These are phyloP conservation scores for Aspergillus affinis DNA, from an alignment of 495 filamentous ascomycete species.

Conservation along the genomic window DNA sequence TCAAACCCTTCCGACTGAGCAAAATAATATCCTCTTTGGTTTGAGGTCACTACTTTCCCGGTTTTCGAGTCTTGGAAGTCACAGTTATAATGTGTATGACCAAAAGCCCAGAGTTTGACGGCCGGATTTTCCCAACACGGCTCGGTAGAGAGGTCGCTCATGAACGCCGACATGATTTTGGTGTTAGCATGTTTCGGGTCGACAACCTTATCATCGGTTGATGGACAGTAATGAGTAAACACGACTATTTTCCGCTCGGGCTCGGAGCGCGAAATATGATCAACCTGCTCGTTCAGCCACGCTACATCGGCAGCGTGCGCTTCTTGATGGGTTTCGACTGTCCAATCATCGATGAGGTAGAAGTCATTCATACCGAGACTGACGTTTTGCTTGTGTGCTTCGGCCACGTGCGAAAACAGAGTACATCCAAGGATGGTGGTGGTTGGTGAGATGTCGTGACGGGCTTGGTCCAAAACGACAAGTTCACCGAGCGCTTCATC, in stretches of 20 bases:
- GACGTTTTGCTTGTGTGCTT: slow-evolving; percentile 25
- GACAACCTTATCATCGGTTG: slow-evolving; percentile 24
- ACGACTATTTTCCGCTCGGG: slow-evolving; percentile 35
- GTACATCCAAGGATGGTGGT: slow-evolving; percentile 50
- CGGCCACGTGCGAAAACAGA: slow-evolving; percentile 40
- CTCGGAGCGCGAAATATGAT: slow-evolving; percentile 20
- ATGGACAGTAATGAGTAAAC: slow-evolving; percentile 48
- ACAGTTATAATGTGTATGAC: slow-evolving; percentile 56
- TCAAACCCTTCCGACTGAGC: slow-evolving; percentile 26
- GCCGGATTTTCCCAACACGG: slow-evolving; percentile 36
- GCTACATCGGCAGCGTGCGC: slow-evolving; percentile 35
- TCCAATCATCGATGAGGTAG: slow-evolving; percentile 39
- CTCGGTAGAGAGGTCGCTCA: slow-evolving; percentile 43
- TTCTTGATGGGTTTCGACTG: slow-evolving; percentile 34
- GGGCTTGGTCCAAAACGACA: slow-evolving; percentile 40
- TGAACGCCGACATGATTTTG: slow-evolving; percentile 37
- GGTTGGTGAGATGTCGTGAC: slow-evolving; percentile 32
- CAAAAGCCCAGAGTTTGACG: slow-evolving; percentile 52
- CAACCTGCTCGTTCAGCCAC: slow-evolving; percentile 46
- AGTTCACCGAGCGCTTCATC: slow-evolving; percentile 29
- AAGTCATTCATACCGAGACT: slow-evolving; percentile 44
- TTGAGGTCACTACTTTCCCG: slow-evolving; percentile 27
- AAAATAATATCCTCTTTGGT: slow-evolving; percentile 35
- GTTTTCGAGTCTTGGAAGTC: slow-evolving; percentile 30
- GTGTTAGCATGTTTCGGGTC: slow-evolving; percentile 38